Evolutionary conservation across 495 filamentous ascomycete genomes (phyloP).

Genomic region (Chlorociboria aeruginascens): DNA sequence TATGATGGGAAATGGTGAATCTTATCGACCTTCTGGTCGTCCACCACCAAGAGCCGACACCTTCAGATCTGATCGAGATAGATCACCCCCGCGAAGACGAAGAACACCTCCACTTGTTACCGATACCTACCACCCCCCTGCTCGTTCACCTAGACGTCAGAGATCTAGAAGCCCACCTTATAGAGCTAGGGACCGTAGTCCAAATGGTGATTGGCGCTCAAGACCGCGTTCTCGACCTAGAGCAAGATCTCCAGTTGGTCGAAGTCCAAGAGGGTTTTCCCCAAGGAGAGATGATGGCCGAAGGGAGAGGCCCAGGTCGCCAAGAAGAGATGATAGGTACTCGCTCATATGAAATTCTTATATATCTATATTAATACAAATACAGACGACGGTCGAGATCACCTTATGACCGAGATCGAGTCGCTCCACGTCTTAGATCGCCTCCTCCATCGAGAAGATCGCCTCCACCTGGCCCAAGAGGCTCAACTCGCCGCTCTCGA

Average conservation of each 20-base stretch:
- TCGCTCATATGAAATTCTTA: background rate
- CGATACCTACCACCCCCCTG: slow-evolving; percentile 19
- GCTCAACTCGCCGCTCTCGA: slow-evolving; percentile 14
- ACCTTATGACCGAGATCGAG: slow-evolving; percentile 18
- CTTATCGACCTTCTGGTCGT: slow-evolving; percentile 38
- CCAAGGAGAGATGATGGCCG: slow-evolving; percentile 20
- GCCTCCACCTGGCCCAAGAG: slow-evolving; percentile 16
- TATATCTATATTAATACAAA: background rate
- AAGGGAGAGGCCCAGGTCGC: slow-evolving; percentile 15
- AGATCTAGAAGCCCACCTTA: slow-evolving; percentile 17
- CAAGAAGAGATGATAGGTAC: slow-evolving; percentile 17
- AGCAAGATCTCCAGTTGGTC: slow-evolving; percentile 9
- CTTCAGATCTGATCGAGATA: slow-evolving; percentile 17
- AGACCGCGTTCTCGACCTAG: slow-evolving; percentile 10
- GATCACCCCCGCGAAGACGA: slow-evolving; percentile 25
- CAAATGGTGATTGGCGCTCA: slow-evolving; percentile 16
- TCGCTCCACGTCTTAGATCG: slow-evolving; percentile 4
- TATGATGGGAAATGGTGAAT: slow-evolving; percentile 43
- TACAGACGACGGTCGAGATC: slow-evolving; percentile 20
- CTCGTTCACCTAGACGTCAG: slow-evolving; percentile 24
- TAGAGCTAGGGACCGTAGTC: slow-evolving; percentile 13
- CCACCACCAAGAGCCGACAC: slow-evolving; percentile 25
- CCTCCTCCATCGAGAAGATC: slow-evolving; percentile 12
- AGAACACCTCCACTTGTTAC: slow-evolving; percentile 18
- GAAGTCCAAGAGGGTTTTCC: slow-evolving; percentile 18